Evolutionary conservation across 1,139 yeast species (phyloP), one percentile per base, ranked within the genome.

Genomic region (Scheffersomyces parashehatae): DNA sequence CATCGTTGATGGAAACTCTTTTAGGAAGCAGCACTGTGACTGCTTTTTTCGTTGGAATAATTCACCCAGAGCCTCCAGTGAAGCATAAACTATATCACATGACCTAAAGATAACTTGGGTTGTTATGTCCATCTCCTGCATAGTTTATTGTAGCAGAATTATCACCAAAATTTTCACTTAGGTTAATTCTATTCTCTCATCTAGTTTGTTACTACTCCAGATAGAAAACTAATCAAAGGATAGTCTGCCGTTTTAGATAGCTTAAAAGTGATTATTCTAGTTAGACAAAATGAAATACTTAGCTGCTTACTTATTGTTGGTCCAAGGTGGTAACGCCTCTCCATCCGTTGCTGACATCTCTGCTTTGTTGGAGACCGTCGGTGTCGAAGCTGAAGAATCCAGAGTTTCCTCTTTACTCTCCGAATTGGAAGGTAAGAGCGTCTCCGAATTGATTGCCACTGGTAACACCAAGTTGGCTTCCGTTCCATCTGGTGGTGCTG

Each of bases 231-330:
- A 58, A 57, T 56, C 67, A 77, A 77, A 71, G 83, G 76, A 78
- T 78, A 77, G 82, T 79, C 83, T 71, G 83, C 83, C 64, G 50
- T 51, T 20, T 20, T 49, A 45, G 48, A 51, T 61, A 65, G 82
- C 83, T 78, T 78, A 78, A 78, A 74, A 59, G 71, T 72, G 82
- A 78, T 77, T 78, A 77, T 77, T 76, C 79, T 75, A 66, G 40
- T 46, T 41, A 39, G 40, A 46, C 52, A 63, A 68, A 77, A 82
- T 86, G 95, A 86, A 85, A 82, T 86, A 86, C 82, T 81, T 86
- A 77, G 93, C 95, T 77, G 91, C 95, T 76, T 86, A 86, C 82
- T 81, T 86, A 74, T 82, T 85, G 75, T 83, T 86, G 74, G 86
- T 81, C 75, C 87, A 86, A 73, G 88, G 91, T 72, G 93, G 93